A percentile compares a stretch with the other conserved stretches of the same genome.
phyloP scores from a whole-genome alignment of 192 early-diverging fungal genomes.

The Kickxella alabastrina region DNA sequence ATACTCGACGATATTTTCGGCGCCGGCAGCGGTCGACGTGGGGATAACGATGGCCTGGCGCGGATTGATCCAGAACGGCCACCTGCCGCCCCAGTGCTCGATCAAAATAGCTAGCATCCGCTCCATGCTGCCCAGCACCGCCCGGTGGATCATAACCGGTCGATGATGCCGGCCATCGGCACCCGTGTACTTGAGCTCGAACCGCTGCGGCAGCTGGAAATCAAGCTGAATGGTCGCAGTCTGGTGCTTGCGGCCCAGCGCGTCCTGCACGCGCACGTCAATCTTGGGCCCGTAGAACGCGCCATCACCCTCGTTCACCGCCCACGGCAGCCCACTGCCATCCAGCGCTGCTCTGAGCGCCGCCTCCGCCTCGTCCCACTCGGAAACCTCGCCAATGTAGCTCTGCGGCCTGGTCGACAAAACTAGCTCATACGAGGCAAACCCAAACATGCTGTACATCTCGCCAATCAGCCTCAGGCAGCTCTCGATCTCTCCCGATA shows the following conservation, averaged over 20 bases:
- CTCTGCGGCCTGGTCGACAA: constrained; percentile 79
- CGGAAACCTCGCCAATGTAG: constrained; percentile 65
- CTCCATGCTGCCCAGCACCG: constrained; percentile 87
- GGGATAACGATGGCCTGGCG: constrained; percentile 86
- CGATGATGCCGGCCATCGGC: constrained; percentile 59
- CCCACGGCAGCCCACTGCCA: constrained; percentile 58
- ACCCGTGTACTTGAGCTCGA: constrained; percentile 71
- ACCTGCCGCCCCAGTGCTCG: constrained; percentile 86
- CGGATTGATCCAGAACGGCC: constrained; percentile 95
- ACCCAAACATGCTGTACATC: constrained; percentile 76
- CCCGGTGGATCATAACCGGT: constrained; percentile 94
- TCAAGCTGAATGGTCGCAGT: constrained; percentile 95
- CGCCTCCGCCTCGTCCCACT: constrained; percentile 80
- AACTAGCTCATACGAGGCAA: constrained; percentile 70
- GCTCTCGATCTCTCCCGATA: constrained; percentile 70
- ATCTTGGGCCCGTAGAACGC: constrained; percentile 98
- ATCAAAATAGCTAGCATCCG: constrained; percentile 93
- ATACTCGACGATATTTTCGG: constrained; percentile 59
- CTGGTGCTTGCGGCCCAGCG: constrained; percentile 78
- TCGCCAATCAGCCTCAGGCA: constrained; percentile 73
- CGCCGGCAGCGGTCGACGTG: constrained; percentile 37
- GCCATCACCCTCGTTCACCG: constrained; percentile 79
- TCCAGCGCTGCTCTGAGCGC: constrained; percentile 69
- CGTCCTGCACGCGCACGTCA: constrained; percentile 82
- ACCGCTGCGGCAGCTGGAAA: constrained; percentile 88